Evolutionary conservation across 1,284 basidiomycete species (phyloP), one percentile per base, ranked within the genome.

Genomic region (Tilletia indica): DNA sequence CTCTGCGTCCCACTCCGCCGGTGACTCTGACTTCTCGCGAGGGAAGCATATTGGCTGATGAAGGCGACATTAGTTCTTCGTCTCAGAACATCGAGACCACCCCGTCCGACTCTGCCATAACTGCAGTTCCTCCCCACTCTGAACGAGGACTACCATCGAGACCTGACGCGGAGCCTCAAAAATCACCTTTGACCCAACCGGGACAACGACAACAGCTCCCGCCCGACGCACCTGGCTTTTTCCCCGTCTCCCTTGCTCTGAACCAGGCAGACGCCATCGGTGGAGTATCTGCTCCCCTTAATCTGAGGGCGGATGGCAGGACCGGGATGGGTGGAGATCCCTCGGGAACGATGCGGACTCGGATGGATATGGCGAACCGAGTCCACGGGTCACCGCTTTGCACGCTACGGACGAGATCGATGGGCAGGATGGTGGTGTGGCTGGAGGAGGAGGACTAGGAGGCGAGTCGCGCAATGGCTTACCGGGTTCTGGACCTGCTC

Each of bases 291-390:
- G 36, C 61, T n/a, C 38, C 69, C 45, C 2, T 36, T 54, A 71
- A 58, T 31, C 21, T 58, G n/a, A 58, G 34, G 14, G 12, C 56
- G 6, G 19, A 19, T 6, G 25, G 11, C 12, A 6, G 6, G 3
- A 58, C n/a, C 12, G 21, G 25, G 14, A 21, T 14, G 6, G n/a
- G 56, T 14, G 5, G 8, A 39, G 61, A 25, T 67, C 36, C 38
- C 16, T n/a, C 38, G 11, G 45, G 4, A 49, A 56, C n/a, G 74
- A 75, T 47, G 69, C 58, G 21, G 79, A 81, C 47, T 79, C 79
- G 21, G 78, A 80, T 48, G 76, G 72, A 2, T 81, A 81, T 42
- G 79, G 73, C 3, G 38, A 74, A 66, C 73, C 73, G n/a, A 72
- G 71, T 45, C 71, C 71, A 8, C 38, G 71, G 9, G 63, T 56